These are phyloP conservation scores for Ciborinia camelliae DNA, from an alignment of 2,329 filamentous ascomycete genomes.

Conservation along the genomic window DNA sequence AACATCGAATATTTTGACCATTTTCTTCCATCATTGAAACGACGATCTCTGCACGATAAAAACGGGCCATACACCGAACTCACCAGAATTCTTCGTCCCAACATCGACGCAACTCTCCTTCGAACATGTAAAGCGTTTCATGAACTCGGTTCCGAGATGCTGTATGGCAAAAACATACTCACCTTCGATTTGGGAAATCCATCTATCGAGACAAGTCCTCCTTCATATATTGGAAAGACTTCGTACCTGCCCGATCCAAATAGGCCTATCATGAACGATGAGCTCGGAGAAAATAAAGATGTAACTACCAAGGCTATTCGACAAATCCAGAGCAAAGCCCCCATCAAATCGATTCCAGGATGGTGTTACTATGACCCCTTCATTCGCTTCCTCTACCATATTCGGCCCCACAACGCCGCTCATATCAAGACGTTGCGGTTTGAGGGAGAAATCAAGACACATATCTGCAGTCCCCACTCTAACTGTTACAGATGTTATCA, in stretches of 20 bases:
- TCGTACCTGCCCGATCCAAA: background rate
- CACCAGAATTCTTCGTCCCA: background rate
- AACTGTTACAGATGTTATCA: too few relatives aligned
- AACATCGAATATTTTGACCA: background rate
- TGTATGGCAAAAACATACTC: background rate
- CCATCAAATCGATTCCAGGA: background rate
- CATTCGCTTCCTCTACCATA: background rate
- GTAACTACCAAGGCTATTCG: background rate
- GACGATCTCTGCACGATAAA: background rate
- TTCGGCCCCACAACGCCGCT: background rate
- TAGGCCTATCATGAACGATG: too few relatives aligned
- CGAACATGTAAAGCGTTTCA: background rate
- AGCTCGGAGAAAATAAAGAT: fast-evolving
- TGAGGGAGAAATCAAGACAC: background rate
- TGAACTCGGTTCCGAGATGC: background rate
- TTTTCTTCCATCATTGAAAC: background rate
- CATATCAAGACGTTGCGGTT: background rate
- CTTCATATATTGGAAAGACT: background rate
- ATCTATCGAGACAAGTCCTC: background rate
- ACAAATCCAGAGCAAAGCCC: background rate
- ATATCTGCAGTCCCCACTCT: background rate
- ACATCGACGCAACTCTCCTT: background rate
- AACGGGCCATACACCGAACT: background rate
- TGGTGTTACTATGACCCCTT: background rate
- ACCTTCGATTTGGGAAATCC: background rate